phyloP scores from a whole-genome alignment of 208 protist genomes.

The Novymonas esmeraldas region DNA sequence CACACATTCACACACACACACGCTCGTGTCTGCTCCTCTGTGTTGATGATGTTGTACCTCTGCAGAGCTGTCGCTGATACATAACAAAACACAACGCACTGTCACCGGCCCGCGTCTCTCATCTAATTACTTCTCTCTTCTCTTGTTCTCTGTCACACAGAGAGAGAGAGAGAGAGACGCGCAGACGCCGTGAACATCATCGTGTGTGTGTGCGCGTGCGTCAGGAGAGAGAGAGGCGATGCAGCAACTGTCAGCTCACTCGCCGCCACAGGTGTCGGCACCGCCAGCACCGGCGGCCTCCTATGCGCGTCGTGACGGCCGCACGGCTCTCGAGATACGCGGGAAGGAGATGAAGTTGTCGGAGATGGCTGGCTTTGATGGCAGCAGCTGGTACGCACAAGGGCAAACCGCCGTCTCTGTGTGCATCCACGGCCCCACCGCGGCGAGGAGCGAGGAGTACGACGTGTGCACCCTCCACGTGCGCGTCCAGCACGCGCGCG shows the following conservation, averaged over 20 bases:
- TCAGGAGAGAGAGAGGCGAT: no score
- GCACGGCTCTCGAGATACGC: slow-evolving; percentile 67
- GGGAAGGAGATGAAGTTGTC: slow-evolving; percentile 64
- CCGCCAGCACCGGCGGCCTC: not conserved
- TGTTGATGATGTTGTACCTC: no score
- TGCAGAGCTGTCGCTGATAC: no score
- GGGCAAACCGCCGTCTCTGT: slow-evolving; percentile 67
- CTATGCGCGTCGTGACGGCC: slow-evolving; percentile 60
- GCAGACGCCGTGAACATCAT: no score
- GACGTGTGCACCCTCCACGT: slow-evolving; percentile 39
- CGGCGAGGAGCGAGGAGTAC: slow-evolving; percentile 49
- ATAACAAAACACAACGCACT: no score
- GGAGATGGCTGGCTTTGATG: slow-evolving; percentile 71
- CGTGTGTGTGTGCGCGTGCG: no score
- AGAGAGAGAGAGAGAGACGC: no score
- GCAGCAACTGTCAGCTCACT: no score
- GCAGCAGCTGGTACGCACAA: slow-evolving; percentile 78
- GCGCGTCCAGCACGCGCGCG: slow-evolving; percentile 30
- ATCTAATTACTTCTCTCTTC: no score
- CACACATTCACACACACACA: not conserved
- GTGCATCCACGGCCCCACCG: slow-evolving; percentile 71
- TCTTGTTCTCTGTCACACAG: no score
- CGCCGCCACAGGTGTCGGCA: not conserved
- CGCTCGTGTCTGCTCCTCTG: not conserved
- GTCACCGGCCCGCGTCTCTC: no score